A percentile compares a stretch with the other conserved stretches of the same genome.
These are phyloP conservation scores for Lizonia empirigonia DNA, from an alignment of 2,329 filamentous ascomycete species.

Conservation along the genomic window DNA sequence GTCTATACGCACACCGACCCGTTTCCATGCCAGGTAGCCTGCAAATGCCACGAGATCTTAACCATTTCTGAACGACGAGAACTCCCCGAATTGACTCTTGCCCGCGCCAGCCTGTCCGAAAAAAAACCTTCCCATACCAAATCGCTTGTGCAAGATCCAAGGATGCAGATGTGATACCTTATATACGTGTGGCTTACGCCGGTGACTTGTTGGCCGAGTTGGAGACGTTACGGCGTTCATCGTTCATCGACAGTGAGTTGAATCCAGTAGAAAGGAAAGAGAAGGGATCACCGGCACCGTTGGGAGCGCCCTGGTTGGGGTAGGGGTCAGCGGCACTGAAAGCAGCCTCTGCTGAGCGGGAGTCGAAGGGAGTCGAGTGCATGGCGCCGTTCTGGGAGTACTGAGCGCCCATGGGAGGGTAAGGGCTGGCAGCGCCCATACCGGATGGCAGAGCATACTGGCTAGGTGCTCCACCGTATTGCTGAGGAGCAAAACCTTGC, in stretches of 20 bases:
- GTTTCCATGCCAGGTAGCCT: conserved; percentile 42
- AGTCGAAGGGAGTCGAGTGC: conserved; percentile 88
- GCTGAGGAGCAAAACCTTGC: conserved; percentile 68
- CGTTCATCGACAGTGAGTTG: conserved; percentile 72
- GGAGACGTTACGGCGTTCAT: conserved; percentile 54
- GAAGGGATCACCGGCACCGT: conserved; percentile 76
- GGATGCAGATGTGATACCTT: conserved; percentile 41
- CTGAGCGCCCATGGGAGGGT: conserved; percentile 76
- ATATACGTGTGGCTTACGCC: conserved; percentile 45
- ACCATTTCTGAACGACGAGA: conserved; percentile 45
- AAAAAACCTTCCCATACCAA: conserved; percentile 43
- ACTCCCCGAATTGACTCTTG: conserved; percentile 46
- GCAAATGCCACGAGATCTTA: conserved; percentile 49
- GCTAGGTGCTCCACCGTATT: conserved; percentile 85
- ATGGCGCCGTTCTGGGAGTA: conserved; percentile 77
- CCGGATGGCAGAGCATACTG: conserved; percentile 89
- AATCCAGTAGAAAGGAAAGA: conserved; percentile 79
- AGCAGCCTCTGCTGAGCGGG: conserved; percentile 89
- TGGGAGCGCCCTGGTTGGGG: conserved; percentile 72
- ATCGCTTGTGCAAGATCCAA: conserved; percentile 42
- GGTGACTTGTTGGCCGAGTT: conserved; percentile 49
- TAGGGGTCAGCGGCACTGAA: conserved; percentile 89
- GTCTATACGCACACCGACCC: conserved; percentile 45
- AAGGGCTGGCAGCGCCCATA: conserved; percentile 78
- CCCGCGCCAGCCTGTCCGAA: conserved; percentile 43